Percentiles rank a stretch among this genome's conserved stretches.
These are phyloP conservation scores for Linum trigynum DNA, from an alignment of 345 rosid species.

Conservation along the genomic window DNA sequence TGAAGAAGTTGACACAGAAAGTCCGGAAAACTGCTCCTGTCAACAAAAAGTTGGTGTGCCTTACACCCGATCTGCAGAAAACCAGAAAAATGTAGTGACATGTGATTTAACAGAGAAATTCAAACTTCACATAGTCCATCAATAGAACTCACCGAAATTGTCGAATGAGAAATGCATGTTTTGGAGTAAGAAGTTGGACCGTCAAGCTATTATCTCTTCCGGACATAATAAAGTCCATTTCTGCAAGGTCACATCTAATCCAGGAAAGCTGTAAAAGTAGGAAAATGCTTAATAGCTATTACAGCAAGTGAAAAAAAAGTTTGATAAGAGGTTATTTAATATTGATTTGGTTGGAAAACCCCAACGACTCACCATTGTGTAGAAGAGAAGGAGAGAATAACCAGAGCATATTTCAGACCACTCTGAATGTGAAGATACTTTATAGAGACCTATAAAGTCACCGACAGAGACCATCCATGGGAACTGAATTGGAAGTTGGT, in stretches of 20 bases:
- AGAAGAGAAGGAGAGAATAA: conserved; percentile 35
- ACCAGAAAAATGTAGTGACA: not conserved
- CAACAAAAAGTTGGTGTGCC: conserved; percentile 25
- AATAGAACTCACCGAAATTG: conserved; percentile 31
- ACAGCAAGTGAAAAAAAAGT: not conserved
- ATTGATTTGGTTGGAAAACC: not conserved
- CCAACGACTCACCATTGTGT: conserved; percentile 33
- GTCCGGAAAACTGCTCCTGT: conserved; percentile 33
- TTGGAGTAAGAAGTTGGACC: conserved; percentile 35
- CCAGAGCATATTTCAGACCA: conserved; percentile 40
- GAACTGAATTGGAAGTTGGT: conserved; percentile 38
- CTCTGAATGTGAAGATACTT: conserved; percentile 33
- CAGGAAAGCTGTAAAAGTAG: conserved; percentile 33
- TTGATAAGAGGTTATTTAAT: not conserved
- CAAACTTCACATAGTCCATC: not conserved
- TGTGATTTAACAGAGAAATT: not conserved
- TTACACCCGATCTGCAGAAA: conserved; percentile 27
- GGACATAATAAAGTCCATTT: conserved; percentile 36
- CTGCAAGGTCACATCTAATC: conserved; percentile 36
- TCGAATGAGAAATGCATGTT: conserved; percentile 31
- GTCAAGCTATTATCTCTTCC: conserved; percentile 23
- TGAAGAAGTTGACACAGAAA: conserved; percentile 38
- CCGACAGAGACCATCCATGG: conserved; percentile 22
- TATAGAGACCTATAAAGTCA: conserved; percentile 35
- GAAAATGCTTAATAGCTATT: not conserved